Conservation (phyloP, 2,329 filamentous ascomycete genomes). For the Zymoseptoria brevis region DNA sequence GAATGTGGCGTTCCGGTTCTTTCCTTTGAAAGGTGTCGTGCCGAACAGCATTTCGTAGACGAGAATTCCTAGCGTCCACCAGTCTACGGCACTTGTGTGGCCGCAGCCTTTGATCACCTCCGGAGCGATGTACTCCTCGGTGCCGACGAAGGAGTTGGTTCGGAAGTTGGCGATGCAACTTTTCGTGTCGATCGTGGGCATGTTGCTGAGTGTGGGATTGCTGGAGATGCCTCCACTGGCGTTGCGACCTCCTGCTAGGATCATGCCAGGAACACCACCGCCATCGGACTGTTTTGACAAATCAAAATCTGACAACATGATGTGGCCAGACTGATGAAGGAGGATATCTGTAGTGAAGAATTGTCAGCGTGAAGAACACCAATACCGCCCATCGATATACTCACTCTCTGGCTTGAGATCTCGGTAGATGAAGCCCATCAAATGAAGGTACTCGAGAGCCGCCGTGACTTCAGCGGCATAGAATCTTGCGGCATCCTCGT, state of each 20-base stretch:
- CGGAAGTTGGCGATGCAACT: conserved; percentile 97
- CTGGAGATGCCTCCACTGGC: conserved; percentile 59
- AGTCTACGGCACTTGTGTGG: conserved; percentile 96
- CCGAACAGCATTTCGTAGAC: conserved; percentile 99
- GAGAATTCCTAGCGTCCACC: conserved; percentile 96
- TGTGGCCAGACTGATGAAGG: conserved; percentile 97
- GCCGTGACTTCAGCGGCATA: conserved; percentile 97
- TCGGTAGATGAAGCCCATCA: conserved; percentile 99
- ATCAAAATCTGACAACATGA: conserved; percentile 99
- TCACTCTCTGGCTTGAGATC: conserved; percentile 94
- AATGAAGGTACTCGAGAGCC: conserved; percentile 87
- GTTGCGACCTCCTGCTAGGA: conserved; percentile 67
- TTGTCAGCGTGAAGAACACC: not conserved
- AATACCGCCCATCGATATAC: conserved; percentile 29
- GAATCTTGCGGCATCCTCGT: conserved; percentile 92
- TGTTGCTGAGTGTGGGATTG: conserved; percentile 49
- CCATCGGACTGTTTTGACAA: conserved; percentile 95
- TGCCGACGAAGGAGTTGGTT: conserved; percentile 97
- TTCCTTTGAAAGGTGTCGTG: conserved; percentile 97
- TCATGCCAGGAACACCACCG: conserved; percentile 96
- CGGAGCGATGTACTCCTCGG: conserved; percentile 96
- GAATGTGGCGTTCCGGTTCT: conserved; percentile 97
- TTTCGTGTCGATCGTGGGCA: conserved; percentile 96
- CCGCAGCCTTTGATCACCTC: conserved; percentile 98
- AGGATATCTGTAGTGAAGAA: conserved; percentile 65